A percentile compares a stretch with the other conserved stretches of the same genome.
These are phyloP conservation scores for Atkinsonella hypoxylon DNA, from an alignment of 2,329 filamentous ascomycete species.

Conservation along the genomic window DNA sequence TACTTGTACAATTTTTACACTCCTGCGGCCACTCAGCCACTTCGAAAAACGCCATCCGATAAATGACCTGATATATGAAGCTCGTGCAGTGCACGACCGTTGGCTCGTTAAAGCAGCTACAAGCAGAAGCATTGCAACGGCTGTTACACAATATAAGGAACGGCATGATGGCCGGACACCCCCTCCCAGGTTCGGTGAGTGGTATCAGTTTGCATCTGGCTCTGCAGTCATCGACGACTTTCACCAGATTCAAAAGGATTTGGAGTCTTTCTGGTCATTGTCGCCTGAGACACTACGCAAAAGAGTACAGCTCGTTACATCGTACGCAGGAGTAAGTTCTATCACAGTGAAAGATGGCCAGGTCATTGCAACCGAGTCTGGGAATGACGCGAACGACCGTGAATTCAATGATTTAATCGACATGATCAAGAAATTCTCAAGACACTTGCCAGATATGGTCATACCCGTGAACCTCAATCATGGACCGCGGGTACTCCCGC, in stretches of 20 bases:
- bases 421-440: conserved; percentile 61
- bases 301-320: conserved; percentile 31
- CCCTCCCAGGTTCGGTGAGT: conserved; percentile 71
- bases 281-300: conserved; percentile 55
- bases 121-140: conserved; percentile 34
- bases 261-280: conserved; percentile 69
- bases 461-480: conserved; percentile 65
- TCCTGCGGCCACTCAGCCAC: conserved; percentile 17
- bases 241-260: conserved; percentile 61
- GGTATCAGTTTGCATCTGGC: conserved; percentile 67
- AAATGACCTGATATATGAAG: conserved; percentile 35
- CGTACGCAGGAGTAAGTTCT: conserved; percentile 31
- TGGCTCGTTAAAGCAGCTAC: conserved; percentile 36
- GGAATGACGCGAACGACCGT: conserved; percentile 19
- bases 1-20: conserved; percentile 24
- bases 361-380: conserved; percentile 29
- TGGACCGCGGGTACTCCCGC: conserved; percentile 27
- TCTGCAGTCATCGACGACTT: conserved; percentile 71
- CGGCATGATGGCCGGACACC: conserved; percentile 53
- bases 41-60: conserved; percentile 31
- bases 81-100: conserved; percentile 33
- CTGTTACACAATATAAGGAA: conserved; percentile 36
- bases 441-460: conserved; percentile 71
- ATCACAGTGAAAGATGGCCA: conserved; percentile 53
- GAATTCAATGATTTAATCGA: conserved; percentile 37